These are phyloP conservation scores for Nigrospora osmanthi DNA, from an alignment of 2,329 filamentous ascomycete genomes.

Conservation along the genomic window DNA sequence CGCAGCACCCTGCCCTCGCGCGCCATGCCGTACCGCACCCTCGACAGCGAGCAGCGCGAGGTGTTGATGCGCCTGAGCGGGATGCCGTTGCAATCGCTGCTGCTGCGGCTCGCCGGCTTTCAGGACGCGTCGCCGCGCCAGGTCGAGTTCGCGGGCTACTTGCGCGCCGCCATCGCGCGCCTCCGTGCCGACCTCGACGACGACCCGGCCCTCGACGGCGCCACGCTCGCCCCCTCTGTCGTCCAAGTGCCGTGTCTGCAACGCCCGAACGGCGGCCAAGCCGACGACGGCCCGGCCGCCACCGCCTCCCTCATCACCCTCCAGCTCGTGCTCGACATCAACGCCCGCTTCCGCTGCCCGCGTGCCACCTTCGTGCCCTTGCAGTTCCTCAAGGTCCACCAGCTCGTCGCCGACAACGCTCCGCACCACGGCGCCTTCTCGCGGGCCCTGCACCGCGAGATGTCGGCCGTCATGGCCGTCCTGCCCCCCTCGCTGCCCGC, in stretches of 20 bases:
- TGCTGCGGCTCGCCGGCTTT: background rate
- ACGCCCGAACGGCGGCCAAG: conserved; percentile 6
- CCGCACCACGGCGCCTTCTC: conserved; percentile 52
- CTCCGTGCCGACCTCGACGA: conserved; percentile 30
- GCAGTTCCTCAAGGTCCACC: conserved; percentile 58
- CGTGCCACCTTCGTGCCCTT: conserved; percentile 53
- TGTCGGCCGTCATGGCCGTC: conserved; percentile 24
- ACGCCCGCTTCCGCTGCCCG: conserved; percentile 41
- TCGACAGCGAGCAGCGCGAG: conserved; percentile 48
- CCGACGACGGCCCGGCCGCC: conserved; percentile 5
- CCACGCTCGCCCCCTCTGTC: conserved; percentile 28
- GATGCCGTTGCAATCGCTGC: conserved; percentile 19
- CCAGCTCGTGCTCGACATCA: conserved; percentile 55
- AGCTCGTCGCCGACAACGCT: conserved; percentile 49
- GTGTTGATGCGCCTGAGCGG: conserved; percentile 43
- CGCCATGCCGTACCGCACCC: conserved; percentile 39
- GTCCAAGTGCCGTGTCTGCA: conserved; percentile 29
- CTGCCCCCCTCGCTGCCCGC: conserved; percentile 24
- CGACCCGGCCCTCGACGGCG: conserved; percentile 31
- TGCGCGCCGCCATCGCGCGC: conserved; percentile 29
- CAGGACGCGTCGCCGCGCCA: conserved; percentile 23
- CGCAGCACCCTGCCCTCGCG: conserved; percentile 54
- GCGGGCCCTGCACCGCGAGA: conserved; percentile 52
- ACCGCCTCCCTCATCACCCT: conserved; percentile 41
- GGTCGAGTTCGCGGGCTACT: conserved; percentile 33